Evolutionary conservation across 495 filamentous ascomycete species (phyloP), one percentile per base, ranked within the genome.

Genomic region (Xylaria sp.): DNA sequence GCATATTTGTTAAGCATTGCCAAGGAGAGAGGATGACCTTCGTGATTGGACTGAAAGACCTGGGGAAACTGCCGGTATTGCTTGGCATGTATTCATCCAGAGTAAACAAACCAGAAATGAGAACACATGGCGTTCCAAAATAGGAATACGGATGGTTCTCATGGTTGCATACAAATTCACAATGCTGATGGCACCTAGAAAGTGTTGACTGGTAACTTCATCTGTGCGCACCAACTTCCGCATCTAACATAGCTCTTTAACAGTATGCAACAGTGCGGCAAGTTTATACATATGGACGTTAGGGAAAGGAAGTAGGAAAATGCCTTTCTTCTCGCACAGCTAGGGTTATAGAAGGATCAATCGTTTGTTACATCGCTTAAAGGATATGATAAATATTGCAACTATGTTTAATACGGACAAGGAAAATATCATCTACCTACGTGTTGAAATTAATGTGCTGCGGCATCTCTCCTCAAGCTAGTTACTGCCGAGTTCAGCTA

Each of bases 51-150:
- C 15, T 15, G 59, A 17, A 48, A 70, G 72, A 72, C 61, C 71
- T 65, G 62, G 73, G 73, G 73, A 71, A 72, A 74, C 55, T 74
- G 73, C 70, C 73, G 67, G 61, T 48, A 61, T 48, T 33, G 50
- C 73, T 74, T 74, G 73, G 73, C 73, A 29, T 43, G 35, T 37
- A 62, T 62, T 62, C 21, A 62, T 62, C 63, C 65, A 71, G 52
- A 65, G 68, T 53, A 43, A 33, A 71, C 50, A 74, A 53, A 33
- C 61, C 55, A 43, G 59, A 69, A 66, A 72, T 67, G 41, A 41
- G 69, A 61, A 61, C 67, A 35, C 41, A 37, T 62, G 64, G 15
- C 44, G 40, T 37, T 52, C 72, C 69, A 29, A 21, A 29, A 66
- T 37, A 50, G 72, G 65, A 73, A 72, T 61, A 12, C 57, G 57